A percentile compares a stretch with the other conserved stretches of the same genome.
phyloP scores from a whole-genome alignment of 768 basidiomycete species.

The Coprinopsis sp. region DNA sequence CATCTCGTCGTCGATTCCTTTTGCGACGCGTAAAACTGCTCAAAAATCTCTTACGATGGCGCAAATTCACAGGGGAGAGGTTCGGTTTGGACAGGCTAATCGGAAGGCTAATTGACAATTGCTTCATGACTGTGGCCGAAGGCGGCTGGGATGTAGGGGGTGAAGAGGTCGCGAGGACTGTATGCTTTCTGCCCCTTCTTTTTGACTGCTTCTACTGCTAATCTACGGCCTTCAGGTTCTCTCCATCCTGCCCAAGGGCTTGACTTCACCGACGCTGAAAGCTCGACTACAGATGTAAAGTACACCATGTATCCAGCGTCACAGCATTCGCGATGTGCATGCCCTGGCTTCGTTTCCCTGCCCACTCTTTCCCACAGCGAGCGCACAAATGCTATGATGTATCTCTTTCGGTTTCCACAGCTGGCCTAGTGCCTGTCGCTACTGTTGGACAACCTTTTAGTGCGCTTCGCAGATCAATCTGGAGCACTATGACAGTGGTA shows the following conservation, averaged over 20 bases:
- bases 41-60: constrained; percentile 69
- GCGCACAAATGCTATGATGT: constrained; percentile 2
- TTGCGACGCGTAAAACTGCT: constrained; percentile 67
- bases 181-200: constrained; percentile 26
- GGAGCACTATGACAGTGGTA: constrained; percentile 52
- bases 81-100: constrained; percentile 54
- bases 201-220: constrained; percentile 14
- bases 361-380: too few relatives aligned
- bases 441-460: constrained; percentile 35
- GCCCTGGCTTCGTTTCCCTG: too few relatives aligned
- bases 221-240: constrained; percentile 25
- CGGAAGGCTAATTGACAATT: constrained; percentile 50
- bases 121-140: constrained; percentile 62
- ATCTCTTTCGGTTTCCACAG: constrained; percentile 29
- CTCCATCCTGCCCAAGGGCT: constrained; percentile 31
- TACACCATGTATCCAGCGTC: too few relatives aligned
- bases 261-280: too few relatives aligned
- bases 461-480: constrained; percentile 41
- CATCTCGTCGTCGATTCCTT: constrained; percentile 68
- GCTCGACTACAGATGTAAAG: too few relatives aligned
- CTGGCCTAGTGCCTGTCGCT: constrained; percentile 19
- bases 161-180: constrained; percentile 56
- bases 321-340: too few relatives aligned
- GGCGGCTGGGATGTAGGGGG: constrained; percentile 89
- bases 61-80: constrained; percentile 61